Percentiles rank a stretch among this genome's conserved stretches.
phyloP scores from a whole-genome alignment of 139 green algal genomes.

The Coccomyxa sp. region DNA sequence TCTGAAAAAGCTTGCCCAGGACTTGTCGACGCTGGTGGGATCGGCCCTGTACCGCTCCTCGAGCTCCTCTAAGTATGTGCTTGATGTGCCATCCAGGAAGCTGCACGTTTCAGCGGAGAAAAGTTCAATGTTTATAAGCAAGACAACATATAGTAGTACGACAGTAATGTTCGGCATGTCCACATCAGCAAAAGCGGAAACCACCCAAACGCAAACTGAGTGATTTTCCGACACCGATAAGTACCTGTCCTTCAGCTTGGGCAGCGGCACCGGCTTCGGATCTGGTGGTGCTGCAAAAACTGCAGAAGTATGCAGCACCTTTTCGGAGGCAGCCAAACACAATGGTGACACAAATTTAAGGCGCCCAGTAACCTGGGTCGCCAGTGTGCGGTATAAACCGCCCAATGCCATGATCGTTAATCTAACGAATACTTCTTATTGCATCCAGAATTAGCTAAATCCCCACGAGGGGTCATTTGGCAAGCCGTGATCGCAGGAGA shows the following conservation, averaged over 20 bases:
- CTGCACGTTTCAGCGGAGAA: background rate
- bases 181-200: no score
- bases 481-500: no score
- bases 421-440: no score
- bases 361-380: conserved; percentile 7
- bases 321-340: background rate
- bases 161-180: no score
- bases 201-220: no score
- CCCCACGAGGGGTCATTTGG: no score
- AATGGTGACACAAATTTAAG: background rate
- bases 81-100: conserved; percentile 88
- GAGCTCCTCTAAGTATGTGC: conserved; percentile 86
- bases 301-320: conserved; percentile 1
- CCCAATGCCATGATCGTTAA: conserved; percentile 6
- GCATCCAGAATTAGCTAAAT: no score
- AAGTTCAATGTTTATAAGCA: no score
- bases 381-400: conserved; percentile 6
- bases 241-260: conserved; percentile 82
- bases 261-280: conserved; percentile 74
- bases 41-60: conserved; percentile 77
- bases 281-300: background rate
- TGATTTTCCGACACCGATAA: no score
- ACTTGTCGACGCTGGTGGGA: conserved; percentile 75
- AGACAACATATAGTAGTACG: no score
- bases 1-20: conserved; percentile 85